These are phyloP conservation scores for Pseudopyrenochaeta lycopersici DNA, from an alignment of 2,329 filamentous ascomycete genomes.

Conservation along the genomic window DNA sequence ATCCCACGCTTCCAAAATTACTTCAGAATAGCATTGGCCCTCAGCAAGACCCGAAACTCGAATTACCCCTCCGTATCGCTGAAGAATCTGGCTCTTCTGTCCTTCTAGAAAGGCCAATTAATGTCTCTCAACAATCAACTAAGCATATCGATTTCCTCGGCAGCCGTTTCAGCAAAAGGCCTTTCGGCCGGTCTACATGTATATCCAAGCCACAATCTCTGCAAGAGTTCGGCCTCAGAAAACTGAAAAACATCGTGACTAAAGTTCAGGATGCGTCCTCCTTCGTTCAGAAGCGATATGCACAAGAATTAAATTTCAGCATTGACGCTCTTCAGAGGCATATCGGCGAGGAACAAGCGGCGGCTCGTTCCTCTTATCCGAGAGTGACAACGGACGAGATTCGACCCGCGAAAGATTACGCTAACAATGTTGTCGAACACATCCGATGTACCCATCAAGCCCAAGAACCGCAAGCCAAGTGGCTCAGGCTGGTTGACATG, in stretches of 20 bases:
- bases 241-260: conserved; percentile 22
- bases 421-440: conserved; percentile 4
- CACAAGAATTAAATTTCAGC: conserved; percentile 47
- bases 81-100: background rate
- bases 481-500: conserved; percentile 55
- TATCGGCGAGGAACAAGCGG: background rate
- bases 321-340: conserved; percentile 38
- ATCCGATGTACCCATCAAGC: conserved; percentile 13
- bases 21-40: background rate
- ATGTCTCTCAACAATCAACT: background rate
- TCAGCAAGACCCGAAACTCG: background rate
- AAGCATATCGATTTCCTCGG: background rate
- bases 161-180: background rate
- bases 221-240: conserved; percentile 5
- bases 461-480: conserved; percentile 43
- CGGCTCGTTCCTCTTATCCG: conserved; percentile 2
- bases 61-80: background rate
- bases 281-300: conserved; percentile 52
- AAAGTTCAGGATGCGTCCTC: conserved; percentile 31
- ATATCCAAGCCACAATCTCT: background rate
- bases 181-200: background rate
- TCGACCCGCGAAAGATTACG: conserved; percentile 22
- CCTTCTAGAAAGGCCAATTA: background rate
- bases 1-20: conserved; percentile 4
- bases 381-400: conserved; percentile 16